These are phyloP conservation scores for Wickerhamiella qilinensis DNA, from an alignment of 805 yeast species.

Conservation along the genomic window DNA sequence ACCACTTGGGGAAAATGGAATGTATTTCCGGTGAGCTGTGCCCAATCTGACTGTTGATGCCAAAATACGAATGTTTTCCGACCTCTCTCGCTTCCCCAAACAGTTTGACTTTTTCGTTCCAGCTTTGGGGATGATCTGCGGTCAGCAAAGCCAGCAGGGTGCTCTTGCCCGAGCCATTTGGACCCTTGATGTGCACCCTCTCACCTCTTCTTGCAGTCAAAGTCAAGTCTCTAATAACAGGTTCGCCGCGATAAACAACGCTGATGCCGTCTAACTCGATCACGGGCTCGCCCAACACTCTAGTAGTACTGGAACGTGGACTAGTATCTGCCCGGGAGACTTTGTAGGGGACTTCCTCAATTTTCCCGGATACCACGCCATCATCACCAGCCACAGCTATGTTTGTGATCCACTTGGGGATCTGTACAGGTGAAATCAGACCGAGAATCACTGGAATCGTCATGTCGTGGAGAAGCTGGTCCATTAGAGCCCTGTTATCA, in stretches of 20 bases:
- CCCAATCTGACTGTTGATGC: slow-evolving; percentile 65
- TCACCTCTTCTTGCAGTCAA: slow-evolving; percentile 61
- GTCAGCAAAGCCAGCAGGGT: slow-evolving; percentile 72
- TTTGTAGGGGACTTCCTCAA: slow-evolving; percentile 1
- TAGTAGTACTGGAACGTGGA: too few relatives aligned
- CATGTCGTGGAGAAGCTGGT: slow-evolving; percentile 32
- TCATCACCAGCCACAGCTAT: slow-evolving; percentile 42
- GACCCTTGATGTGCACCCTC: slow-evolving; percentile 79
- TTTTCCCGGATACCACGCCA: slow-evolving; percentile 28
- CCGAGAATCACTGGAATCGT: slow-evolving; percentile 49
- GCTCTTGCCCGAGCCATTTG: slow-evolving; percentile 88
- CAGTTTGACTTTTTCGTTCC: slow-evolving; percentile 55
- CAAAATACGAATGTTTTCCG: slow-evolving; percentile 63
- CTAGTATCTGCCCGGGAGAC: too few relatives aligned
- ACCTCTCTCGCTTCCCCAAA: slow-evolving; percentile 54
- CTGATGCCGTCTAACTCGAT: slow-evolving; percentile 46
- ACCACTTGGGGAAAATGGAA: slow-evolving; percentile 51
- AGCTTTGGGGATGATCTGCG: slow-evolving; percentile 93
- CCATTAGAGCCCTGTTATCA: slow-evolving; percentile 41
- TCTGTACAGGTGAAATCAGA: slow-evolving; percentile 51
- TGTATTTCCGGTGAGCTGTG: slow-evolving; percentile 87
- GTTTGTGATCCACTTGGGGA: slow-evolving; percentile 71
- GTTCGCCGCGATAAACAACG: slow-evolving; percentile 47
- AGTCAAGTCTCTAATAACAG: slow-evolving; percentile 39
- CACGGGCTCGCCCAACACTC: slow-evolving; percentile 12